A percentile compares a stretch with the other conserved stretches of the same genome.
These are phyloP conservation scores for Setomelanomma holmii DNA, from an alignment of 2,329 filamentous ascomycete species.

Conservation along the genomic window DNA sequence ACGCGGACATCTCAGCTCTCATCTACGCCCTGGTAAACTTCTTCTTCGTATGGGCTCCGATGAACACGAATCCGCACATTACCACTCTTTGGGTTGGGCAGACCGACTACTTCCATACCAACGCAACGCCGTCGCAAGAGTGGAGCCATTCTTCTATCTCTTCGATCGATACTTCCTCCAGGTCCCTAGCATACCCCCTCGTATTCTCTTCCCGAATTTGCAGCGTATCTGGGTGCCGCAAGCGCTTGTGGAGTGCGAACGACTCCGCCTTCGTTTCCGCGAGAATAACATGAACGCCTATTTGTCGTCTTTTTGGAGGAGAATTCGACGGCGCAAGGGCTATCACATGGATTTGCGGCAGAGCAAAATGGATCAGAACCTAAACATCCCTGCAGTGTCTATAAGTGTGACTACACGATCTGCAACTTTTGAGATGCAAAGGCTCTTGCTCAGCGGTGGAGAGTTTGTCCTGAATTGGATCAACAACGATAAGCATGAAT, in stretches of 20 bases:
- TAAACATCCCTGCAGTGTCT: no score
- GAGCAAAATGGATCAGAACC: no score
- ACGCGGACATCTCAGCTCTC: not conserved
- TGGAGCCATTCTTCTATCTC: not conserved
- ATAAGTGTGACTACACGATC: no score
- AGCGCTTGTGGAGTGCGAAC: no score
- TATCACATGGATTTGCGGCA: no score
- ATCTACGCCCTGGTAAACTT: not conserved
- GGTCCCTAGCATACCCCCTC: not conserved
- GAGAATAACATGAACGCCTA: no score
- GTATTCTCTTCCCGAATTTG: not conserved
- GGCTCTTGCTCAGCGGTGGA: no score
- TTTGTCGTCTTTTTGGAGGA: no score
- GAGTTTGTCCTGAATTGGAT: no score
- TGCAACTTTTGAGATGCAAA: no score
- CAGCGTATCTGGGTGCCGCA: not conserved
- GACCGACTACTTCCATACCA: not conserved
- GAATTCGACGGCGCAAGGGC: no score
- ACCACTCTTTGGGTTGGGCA: not conserved
- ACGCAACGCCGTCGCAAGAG: not conserved
- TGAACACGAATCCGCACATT: not conserved
- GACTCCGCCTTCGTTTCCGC: not conserved
- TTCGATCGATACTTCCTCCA: not conserved
- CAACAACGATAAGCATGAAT: no score
- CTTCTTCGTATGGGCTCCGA: not conserved